Conservation (phyloP, 2,329 filamentous ascomycete species). For the Cercospora sp. region DNA sequence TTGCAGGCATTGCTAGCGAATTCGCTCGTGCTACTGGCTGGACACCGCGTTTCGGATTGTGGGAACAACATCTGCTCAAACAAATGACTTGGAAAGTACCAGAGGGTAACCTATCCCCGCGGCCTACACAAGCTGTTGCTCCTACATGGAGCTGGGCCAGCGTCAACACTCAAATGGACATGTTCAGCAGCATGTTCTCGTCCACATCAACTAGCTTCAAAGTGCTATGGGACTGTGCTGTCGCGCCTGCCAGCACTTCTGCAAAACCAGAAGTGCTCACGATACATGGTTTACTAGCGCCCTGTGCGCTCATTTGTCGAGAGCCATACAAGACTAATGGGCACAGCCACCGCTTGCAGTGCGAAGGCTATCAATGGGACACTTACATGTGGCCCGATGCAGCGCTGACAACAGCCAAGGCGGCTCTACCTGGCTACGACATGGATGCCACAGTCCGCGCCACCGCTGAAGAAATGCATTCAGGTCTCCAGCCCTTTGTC, state of each 20-base stretch:
- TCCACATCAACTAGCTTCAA: neutral
- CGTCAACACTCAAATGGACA: neutral
- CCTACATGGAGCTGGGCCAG: neutral
- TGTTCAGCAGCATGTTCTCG: neutral
- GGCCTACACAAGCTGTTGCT: neutral
- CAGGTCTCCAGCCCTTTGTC: neutral
- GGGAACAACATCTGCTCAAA: neutral
- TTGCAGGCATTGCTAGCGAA: neutral
- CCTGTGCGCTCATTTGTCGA: neutral
- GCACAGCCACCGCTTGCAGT: neutral
- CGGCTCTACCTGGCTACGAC: neutral
- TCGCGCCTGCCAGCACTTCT: neutral
- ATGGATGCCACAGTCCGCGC: constrained; percentile 1
- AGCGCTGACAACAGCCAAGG: neutral
- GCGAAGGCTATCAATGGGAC: constrained; percentile 1
- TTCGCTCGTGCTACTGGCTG: neutral
- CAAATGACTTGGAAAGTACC: neutral
- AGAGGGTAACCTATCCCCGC: neutral
- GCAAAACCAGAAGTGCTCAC: neutral
- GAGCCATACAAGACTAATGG: neutral
- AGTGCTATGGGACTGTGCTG: neutral
- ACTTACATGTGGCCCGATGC: neutral
- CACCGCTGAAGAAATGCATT: neutral
- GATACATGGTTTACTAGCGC: neutral
- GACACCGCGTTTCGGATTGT: neutral